Base-by-base conservation (phyloP, 2,329 filamentous ascomycete species). In the Thielaviopsis musarum region DNA sequence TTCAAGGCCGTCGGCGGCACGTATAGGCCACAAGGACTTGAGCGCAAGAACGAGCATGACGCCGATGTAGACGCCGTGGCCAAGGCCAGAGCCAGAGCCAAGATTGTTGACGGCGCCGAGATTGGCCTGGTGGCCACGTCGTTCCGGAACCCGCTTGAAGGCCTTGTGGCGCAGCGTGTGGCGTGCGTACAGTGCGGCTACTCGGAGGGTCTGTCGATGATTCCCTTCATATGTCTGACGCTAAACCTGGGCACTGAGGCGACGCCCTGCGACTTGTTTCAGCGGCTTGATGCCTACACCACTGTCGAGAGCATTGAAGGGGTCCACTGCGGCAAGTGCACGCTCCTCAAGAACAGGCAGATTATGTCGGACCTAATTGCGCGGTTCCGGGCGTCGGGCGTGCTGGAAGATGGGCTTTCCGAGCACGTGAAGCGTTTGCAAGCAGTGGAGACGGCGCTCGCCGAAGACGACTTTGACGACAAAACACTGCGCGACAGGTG, bases 151-250 rank as follows among this genome's bases (percentile, higher is more conserved):
- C 93, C 93, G 0, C 74, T 97, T 1, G 90, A 97, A 69, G 93
- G 93, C 0, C 74, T 95, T 21, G 77, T 90, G 9, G 91, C 91
- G 1, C 91, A 97, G 70, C 80, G 90, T 48, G 90, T 97, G 1
- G 87, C 88, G 0, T 98, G 93, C 69, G 84, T 87, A 59, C 77
- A 77, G 53, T 98, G 93, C 68, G 88, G 89, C 7, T 86, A 87
- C 71, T 90, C 88, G 0, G 90, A 95, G 66, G 91, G 91, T 1
- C 76, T 96, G 15, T 90, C 87, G 1, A 81, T 97, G 72, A 94
- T 89, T 21, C 89, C 90, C 0, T 97, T 97, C 75, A 96, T 93
- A 67, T 96, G 90, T 67, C 74, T 97, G 54, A 96, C 91, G 0
- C 80, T 97, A 0, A 89, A 85, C 41, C 80, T 97, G 1, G 88